A percentile compares a stretch with the other conserved stretches of the same genome.
Conservation (phyloP, 805 yeast genomes). For the Metschnikowia peoriensis region DNA sequence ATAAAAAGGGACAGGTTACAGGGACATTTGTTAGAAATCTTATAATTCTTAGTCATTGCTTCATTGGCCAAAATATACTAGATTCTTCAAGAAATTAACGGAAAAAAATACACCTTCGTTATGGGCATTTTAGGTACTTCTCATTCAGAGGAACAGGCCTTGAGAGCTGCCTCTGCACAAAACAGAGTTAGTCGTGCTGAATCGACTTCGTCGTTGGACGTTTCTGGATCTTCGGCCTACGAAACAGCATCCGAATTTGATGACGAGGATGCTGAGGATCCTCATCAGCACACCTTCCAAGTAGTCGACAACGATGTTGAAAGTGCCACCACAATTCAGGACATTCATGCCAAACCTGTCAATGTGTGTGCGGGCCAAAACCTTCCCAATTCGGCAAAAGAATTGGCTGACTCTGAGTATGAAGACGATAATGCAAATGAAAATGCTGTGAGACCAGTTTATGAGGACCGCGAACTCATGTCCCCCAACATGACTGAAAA, state of each 20-base stretch:
- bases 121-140: conserved; percentile 41
- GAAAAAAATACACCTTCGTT: not conserved
- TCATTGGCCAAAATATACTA: too few relatives aligned
- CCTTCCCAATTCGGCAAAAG: not conserved
- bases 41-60: too few relatives aligned
- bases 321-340: conserved; percentile 13
- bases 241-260: conserved; percentile 29
- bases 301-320: conserved; percentile 8
- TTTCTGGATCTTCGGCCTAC: conserved; percentile 30
- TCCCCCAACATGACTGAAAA: conserved; percentile 6
- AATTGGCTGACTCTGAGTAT: not conserved
- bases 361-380: not conserved
- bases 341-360: not conserved
- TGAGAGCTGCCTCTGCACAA: conserved; percentile 26
- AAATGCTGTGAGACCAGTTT: not conserved
- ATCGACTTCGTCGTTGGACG: conserved; percentile 17
- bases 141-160: conserved; percentile 26
- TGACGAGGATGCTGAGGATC: conserved; percentile 12
- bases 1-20: too few relatives aligned
- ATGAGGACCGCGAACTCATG: not conserved
- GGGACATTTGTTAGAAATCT: too few relatives aligned
- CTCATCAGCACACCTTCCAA: not conserved
- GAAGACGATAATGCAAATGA: not conserved
- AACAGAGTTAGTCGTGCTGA: conserved; percentile 5
- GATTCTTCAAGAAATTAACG: not conserved